These are phyloP conservation scores for Aotearoamyces nothofagi DNA, from an alignment of 2,329 filamentous ascomycete genomes.

Conservation along the genomic window DNA sequence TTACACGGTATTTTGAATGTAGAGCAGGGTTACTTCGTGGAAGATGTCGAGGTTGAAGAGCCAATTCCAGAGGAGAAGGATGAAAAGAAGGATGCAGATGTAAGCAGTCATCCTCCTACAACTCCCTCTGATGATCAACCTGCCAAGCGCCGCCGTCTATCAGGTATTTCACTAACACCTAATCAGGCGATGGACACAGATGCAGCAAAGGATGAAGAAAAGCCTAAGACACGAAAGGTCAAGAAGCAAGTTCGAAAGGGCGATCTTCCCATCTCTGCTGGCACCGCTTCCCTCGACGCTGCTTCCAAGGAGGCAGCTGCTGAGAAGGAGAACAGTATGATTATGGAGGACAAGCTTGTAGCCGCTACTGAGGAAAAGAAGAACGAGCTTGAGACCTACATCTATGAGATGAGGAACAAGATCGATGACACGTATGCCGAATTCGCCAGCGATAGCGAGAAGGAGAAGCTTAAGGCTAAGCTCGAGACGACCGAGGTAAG, in stretches of 20 bases:
- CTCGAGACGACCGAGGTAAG: slow-evolving; percentile 77
- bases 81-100: slow-evolving; percentile 53
- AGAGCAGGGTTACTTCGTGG: slow-evolving; percentile 93
- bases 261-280: slow-evolving; percentile 74
- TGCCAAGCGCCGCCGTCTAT: slow-evolving; percentile 11
- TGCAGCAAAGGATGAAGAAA: slow-evolving; percentile 46
- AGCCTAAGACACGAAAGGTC: slow-evolving; percentile 82
- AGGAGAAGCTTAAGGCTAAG: slow-evolving; percentile 70
- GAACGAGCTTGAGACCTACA: slow-evolving; percentile 96
- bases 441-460: slow-evolving; percentile 84
- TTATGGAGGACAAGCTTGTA: slow-evolving; percentile 96
- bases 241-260: slow-evolving; percentile 99
- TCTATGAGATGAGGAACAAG: slow-evolving; percentile 94
- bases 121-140: slow-evolving; percentile 9
- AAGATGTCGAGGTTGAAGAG: slow-evolving; percentile 95
- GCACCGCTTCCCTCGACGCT: slow-evolving; percentile 65
- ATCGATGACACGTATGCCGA: slow-evolving; percentile 83
- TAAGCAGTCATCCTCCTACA: slow-evolving; percentile 31
- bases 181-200: slow-evolving; percentile 68
- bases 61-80: slow-evolving; percentile 62
- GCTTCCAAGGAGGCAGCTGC: slow-evolving; percentile 46
- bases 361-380: slow-evolving; percentile 98
- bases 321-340: slow-evolving; percentile 82
- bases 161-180: slow-evolving; percentile 14
- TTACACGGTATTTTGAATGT: slow-evolving; percentile 93